Percentiles rank a stretch among this genome's conserved stretches.
phyloP scores from a whole-genome alignment of 2,329 filamentous ascomycete genomes.

The Coniochaeta prunicola region DNA sequence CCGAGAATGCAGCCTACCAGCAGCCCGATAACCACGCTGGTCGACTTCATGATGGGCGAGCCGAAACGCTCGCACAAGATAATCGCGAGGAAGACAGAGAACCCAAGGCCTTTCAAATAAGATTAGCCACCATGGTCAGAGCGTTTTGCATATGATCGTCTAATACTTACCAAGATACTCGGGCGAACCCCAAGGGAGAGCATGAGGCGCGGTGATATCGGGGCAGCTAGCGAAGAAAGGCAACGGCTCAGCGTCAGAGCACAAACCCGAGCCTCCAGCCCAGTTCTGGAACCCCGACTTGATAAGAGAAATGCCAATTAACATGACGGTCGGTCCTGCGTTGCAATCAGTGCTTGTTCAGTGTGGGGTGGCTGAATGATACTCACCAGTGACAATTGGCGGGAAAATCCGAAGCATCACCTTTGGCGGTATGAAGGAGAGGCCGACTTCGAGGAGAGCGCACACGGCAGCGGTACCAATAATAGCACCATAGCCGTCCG shows the following conservation, averaged over 20 bases:
- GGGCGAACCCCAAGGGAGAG: slow-evolving; percentile 70
- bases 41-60: slow-evolving; percentile 77
- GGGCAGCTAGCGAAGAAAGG: slow-evolving; percentile 60
- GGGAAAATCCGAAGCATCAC: slow-evolving; percentile 68
- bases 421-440: slow-evolving; percentile 67
- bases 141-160: background rate
- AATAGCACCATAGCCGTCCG: slow-evolving; percentile 68
- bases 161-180: slow-evolving; percentile 57
- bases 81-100: slow-evolving; percentile 73
- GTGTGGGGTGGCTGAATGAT: background rate
- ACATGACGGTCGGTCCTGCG: slow-evolving; percentile 34
- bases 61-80: slow-evolving; percentile 77
- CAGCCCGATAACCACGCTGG: slow-evolving; percentile 67
- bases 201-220: slow-evolving; percentile 58
- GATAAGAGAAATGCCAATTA: slow-evolving; percentile 70
- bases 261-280: slow-evolving; percentile 65
- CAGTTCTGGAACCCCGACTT: slow-evolving; percentile 67
- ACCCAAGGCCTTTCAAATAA: slow-evolving; percentile 48
- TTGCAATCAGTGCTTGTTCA: background rate
- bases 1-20: slow-evolving; percentile 73
- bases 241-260: slow-evolving; percentile 38
- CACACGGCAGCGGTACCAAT: slow-evolving; percentile 63
- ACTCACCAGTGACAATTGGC: slow-evolving; percentile 44
- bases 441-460: slow-evolving; percentile 61
- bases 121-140: background rate